Evolutionary conservation across 2,329 filamentous ascomycete species (phyloP), one percentile per base, ranked within the genome.

Genomic region (Alternaria arbusti): DNA sequence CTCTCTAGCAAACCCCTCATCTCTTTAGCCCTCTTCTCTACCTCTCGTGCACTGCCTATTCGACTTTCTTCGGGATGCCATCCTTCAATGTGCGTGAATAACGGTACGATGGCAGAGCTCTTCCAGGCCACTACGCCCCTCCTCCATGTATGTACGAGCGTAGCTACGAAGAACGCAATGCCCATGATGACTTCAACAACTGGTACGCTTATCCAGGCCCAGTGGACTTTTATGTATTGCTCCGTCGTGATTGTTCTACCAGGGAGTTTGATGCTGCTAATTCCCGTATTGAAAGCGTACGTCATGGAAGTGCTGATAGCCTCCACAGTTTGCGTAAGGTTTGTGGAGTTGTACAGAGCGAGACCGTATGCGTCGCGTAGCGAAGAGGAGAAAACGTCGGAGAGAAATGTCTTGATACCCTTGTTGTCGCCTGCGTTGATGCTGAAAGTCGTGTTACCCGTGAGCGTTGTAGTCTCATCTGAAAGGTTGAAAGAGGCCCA

Each of bases 61-160:
- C 22, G 23, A 10, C 12, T 15, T 20, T 43, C 30, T 25, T 28
- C 28, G 5, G 22, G 15, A 6, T 11, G 30, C 55, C 55, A 57
- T 15, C 54, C 54, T 7, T 61, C 59, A 9, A 61, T 61, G 2
- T 44, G 36, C 10, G 26, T 61, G 15, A 61, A 36, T 6, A 61
- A 17, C 15, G 54, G 46, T 32, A 61, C 28, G n/a, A 61, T 58
- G 4, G 45, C 54, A 5, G 54, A 61, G n/a, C 45, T 44, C 10
- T 52, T 61, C 59, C 59, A 61, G 4, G 59, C 36, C 20, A 46
- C 59, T 36, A 61, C 36, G 3, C 36, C 46, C n/a, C 45, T 61
- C 25, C 59, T 46, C 54, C 32, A 40, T 13, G 54, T 61, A 12
- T 61, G 47, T 3, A 52, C 22, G 13, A 61, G 17, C 26, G 54